Evolutionary conservation across 192 early-diverging fungal species (phyloP).

Genomic region (Glomus cerebriforme): DNA sequence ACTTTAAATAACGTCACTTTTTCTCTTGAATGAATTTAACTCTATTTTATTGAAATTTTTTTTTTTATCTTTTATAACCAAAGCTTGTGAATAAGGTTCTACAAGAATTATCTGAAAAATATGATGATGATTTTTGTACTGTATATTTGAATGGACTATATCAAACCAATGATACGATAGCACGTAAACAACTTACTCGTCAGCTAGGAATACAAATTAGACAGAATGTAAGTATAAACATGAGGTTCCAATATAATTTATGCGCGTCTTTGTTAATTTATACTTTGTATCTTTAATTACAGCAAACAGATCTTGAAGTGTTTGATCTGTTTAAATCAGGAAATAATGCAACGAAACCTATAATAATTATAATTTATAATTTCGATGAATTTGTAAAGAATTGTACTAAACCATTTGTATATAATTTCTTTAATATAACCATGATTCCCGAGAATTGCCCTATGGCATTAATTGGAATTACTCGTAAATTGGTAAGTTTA

Average conservation of each 20-base stretch:
- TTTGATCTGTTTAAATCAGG: constrained; percentile 65
- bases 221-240: background rate
- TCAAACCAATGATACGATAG: constrained; percentile 81
- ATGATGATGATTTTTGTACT: constrained; percentile 55
- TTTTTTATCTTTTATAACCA: too few relatives aligned
- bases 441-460: constrained; percentile 81
- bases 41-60: background rate
- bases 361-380: constrained; percentile 91
- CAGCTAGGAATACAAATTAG: constrained; percentile 63
- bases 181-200: constrained; percentile 79
- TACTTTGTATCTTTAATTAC: constrained; percentile 62
- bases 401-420: constrained; percentile 89
- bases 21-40: constrained; percentile 6
- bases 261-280: constrained; percentile 20
- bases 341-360: constrained; percentile 52
- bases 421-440: constrained; percentile 91
- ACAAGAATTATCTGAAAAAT: constrained; percentile 37
- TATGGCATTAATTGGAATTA: constrained; percentile 85
- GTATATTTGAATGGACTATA: constrained; percentile 77
- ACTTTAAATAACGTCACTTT: background rate
- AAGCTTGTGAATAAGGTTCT: constrained; percentile 49
- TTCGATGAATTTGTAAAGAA: constrained; percentile 92
- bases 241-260: constrained; percentile 25
- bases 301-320: constrained; percentile 69
- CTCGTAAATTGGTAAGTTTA: constrained; percentile 62